Evolutionary conservation across 2,329 filamentous ascomycete species (phyloP).

Genomic region (Epichloe elymi): DNA sequence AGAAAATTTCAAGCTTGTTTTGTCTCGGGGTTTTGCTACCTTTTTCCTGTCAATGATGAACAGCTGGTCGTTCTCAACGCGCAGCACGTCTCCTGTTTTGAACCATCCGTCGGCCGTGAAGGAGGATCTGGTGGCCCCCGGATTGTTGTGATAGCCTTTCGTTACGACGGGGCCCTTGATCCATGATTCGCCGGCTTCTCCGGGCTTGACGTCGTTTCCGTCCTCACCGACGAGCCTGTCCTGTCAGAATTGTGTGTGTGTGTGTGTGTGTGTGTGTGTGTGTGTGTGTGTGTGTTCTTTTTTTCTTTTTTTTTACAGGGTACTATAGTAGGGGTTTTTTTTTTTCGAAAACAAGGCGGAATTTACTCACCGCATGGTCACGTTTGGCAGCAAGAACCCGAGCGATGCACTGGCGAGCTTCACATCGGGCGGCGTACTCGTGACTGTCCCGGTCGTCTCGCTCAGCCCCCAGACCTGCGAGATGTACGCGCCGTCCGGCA

Average conservation of each 20-base stretch:
- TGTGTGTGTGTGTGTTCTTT: background rate
- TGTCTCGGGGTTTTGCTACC: slow-evolving; percentile 15
- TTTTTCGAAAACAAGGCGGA: background rate
- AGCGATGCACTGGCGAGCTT: slow-evolving; percentile 34
- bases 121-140: slow-evolving; percentile 47
- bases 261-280: background rate
- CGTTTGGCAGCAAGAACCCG: slow-evolving; percentile 16
- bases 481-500: slow-evolving; percentile 28
- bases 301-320: too few species aligned
- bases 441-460: slow-evolving; percentile 39
- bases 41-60: slow-evolving; percentile 74
- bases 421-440: slow-evolving; percentile 26
- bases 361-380: slow-evolving; percentile 13
- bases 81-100: slow-evolving; percentile 67
- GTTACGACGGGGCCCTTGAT: slow-evolving; percentile 60
- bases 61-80: slow-evolving; percentile 55
- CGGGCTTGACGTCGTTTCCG: slow-evolving; percentile 24
- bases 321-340: too few species aligned
- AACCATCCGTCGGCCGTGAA: slow-evolving; percentile 49
- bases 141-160: slow-evolving; percentile 59
- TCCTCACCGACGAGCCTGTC: slow-evolving; percentile 26
- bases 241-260: background rate
- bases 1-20: too few species aligned
- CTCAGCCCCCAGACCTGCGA: slow-evolving; percentile 45
- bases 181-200: slow-evolving; percentile 46